These are phyloP conservation scores for Eremomyces bilateralis DNA, from an alignment of 495 filamentous ascomycete species.

Conservation along the genomic window DNA sequence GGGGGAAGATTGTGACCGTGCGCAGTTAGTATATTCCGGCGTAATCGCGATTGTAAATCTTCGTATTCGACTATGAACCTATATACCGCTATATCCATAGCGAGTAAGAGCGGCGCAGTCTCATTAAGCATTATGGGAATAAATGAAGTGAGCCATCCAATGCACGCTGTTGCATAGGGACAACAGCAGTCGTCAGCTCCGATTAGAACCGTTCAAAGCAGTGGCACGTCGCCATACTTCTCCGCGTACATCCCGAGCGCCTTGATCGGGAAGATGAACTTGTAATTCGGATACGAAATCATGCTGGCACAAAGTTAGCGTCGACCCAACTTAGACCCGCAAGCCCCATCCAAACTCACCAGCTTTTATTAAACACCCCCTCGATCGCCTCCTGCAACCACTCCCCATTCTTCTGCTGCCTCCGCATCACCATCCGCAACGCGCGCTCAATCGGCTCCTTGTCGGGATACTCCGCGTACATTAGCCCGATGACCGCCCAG, in stretches of 20 bases:
- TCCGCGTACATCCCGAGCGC: conserved; percentile 73
- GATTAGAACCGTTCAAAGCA: too few relatives aligned
- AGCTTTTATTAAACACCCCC: conserved; percentile 96
- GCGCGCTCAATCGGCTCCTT: conserved; percentile 47
- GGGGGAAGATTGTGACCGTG: too few relatives aligned
- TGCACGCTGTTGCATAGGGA: too few relatives aligned
- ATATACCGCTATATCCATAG: too few relatives aligned
- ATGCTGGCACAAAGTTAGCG: conserved; percentile 32
- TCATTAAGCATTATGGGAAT: too few relatives aligned
- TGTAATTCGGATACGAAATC: conserved; percentile 99
- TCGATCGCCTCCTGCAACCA: conserved; percentile 94
- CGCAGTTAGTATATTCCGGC: too few relatives aligned
- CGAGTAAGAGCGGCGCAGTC: too few relatives aligned
- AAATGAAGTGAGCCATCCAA: too few relatives aligned
- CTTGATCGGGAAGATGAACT: conserved; percentile 88
- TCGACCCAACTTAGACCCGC: not conserved
- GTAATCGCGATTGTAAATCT: too few relatives aligned
- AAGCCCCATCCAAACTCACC: conserved; percentile 33
- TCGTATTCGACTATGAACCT: too few relatives aligned
- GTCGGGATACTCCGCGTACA: conserved; percentile 71
- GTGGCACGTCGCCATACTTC: conserved; percentile 44
- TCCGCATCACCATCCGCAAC: conserved; percentile 59
- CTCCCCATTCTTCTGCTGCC: conserved; percentile 74
- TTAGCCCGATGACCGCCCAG: conserved; percentile 67
- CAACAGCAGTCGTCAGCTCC: too few relatives aligned